Evolutionary conservation across 2,329 filamentous ascomycete genomes (phyloP).

Genomic region (Phaeosphaeriaceae sp.): DNA sequence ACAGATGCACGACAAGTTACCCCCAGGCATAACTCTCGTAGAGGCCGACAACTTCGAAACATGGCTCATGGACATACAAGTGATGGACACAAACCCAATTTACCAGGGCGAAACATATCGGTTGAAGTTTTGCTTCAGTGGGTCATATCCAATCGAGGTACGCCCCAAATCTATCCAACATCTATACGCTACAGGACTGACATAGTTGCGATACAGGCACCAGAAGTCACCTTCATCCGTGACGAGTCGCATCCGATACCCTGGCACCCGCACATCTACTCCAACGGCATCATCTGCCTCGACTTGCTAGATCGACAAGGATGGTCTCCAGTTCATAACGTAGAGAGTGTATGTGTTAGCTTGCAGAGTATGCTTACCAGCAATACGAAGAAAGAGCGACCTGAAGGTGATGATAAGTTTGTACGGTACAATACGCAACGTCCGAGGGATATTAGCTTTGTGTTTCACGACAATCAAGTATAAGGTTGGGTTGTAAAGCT

Average conservation of each 20-base stretch:
- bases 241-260: conserved; percentile 71
- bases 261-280: conserved; percentile 97
- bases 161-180: neutral
- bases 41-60: conserved; percentile 82
- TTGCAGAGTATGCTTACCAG: conserved; percentile 98
- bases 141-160: conserved; percentile 81
- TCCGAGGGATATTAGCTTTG: conserved; percentile 88
- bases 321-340: conserved; percentile 96
- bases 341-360: conserved; percentile 96
- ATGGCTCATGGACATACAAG: conserved; percentile 91
- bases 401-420: conserved; percentile 88
- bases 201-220: conserved; percentile 65
- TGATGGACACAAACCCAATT: conserved; percentile 88
- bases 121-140: conserved; percentile 84
- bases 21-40: conserved; percentile 77
- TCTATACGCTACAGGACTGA: neutral
- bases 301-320: conserved; percentile 87
- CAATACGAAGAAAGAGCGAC: conserved; percentile 89
- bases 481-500: conserved; percentile 25
- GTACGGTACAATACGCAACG: conserved; percentile 78
- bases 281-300: conserved; percentile 97
- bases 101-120: conserved; percentile 82
- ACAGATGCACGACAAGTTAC: conserved; percentile 64
- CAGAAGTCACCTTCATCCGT: conserved; percentile 88
- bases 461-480: conserved; percentile 84